These are phyloP conservation scores for Mallotus repandus DNA, from an alignment of 441 rosid species.

Conservation along the genomic window DNA sequence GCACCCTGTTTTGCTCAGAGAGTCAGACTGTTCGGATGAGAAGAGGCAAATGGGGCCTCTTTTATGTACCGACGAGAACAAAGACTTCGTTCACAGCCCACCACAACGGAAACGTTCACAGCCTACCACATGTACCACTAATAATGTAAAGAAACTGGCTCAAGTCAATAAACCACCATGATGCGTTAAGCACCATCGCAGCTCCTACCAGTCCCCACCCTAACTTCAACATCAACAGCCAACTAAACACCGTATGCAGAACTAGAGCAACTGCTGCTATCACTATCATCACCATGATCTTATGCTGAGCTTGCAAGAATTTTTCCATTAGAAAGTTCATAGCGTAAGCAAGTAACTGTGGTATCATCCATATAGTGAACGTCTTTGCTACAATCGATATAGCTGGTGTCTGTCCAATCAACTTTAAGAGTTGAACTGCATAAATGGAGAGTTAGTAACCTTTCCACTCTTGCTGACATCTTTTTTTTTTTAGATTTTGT, in stretches of 20 bases:
- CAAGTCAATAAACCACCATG: constrained; percentile 57
- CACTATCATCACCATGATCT: constrained; percentile 62
- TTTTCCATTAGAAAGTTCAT: constrained; percentile 72
- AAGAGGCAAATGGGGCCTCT: too few species aligned
- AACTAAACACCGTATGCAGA: constrained; percentile 43
- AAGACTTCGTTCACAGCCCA: too few species aligned
- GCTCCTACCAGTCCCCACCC: constrained; percentile 76
- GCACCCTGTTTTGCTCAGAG: too few species aligned
- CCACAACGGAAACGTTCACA: too few species aligned
- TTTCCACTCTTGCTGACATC: too few species aligned
- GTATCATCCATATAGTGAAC: constrained; percentile 66
- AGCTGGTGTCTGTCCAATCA: constrained; percentile 58
- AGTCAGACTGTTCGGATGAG: too few species aligned
- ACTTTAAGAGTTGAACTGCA: constrained; percentile 51
- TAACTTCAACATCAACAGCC: constrained; percentile 55
- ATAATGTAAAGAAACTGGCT: constrained; percentile 38
- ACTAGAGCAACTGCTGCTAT: constrained; percentile 56
- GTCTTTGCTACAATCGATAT: constrained; percentile 63
- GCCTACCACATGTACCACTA: constrained; percentile 48
- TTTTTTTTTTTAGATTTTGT: too few species aligned
- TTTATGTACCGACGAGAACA: too few species aligned
- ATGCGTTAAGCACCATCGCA: constrained; percentile 47
- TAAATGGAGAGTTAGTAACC: too few species aligned
- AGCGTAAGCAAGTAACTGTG: constrained; percentile 84
- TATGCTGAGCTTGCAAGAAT: constrained; percentile 86